phyloP scores from a whole-genome alignment of 208 protist genomes.

The Trypanosoma brucei region DNA sequence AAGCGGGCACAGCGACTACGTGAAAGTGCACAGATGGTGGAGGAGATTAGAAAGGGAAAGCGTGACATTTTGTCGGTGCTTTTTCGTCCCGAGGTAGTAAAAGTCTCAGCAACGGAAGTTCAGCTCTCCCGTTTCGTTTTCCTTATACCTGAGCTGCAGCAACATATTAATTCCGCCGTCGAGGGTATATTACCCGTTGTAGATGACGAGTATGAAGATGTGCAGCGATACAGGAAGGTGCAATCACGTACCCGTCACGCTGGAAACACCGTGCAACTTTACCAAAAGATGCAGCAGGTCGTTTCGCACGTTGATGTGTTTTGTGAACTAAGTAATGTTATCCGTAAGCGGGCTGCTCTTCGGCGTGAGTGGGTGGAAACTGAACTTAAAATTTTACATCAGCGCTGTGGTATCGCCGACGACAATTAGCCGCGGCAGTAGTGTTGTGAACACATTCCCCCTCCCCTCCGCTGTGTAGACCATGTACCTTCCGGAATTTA shows the following conservation, averaged over 20 bases:
- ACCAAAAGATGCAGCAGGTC: constrained; percentile 40
- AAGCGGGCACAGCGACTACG: constrained; percentile 33
- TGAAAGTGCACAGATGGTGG: constrained; percentile 29
- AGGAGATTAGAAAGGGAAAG: constrained; percentile 37
- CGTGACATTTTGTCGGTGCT: constrained; percentile 42
- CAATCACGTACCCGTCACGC: constrained; percentile 43
- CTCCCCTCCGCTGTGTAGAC: no score
- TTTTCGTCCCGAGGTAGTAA: constrained; percentile 65
- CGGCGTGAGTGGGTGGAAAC: constrained; percentile 35
- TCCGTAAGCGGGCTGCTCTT: constrained; percentile 30
- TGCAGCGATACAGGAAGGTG: constrained; percentile 61
- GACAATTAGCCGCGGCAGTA: background rate
- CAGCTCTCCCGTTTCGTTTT: constrained; percentile 64
- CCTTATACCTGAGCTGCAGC: constrained; percentile 81
- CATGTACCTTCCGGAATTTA: no score
- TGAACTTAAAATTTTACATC: constrained; percentile 29
- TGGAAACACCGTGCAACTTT: constrained; percentile 49
- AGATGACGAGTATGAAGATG: constrained; percentile 79
- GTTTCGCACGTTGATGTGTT: constrained; percentile 35
- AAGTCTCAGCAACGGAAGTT: constrained; percentile 52
- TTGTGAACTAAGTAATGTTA: constrained; percentile 23
- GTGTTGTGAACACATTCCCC: no score
- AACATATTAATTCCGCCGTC: constrained; percentile 42
- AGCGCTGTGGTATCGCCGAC: constrained; percentile 12
- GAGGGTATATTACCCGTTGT: constrained; percentile 67